These are phyloP conservation scores for Malassezia obtusa DNA, from an alignment of 1,284 basidiomycete genomes.

Conservation along the genomic window DNA sequence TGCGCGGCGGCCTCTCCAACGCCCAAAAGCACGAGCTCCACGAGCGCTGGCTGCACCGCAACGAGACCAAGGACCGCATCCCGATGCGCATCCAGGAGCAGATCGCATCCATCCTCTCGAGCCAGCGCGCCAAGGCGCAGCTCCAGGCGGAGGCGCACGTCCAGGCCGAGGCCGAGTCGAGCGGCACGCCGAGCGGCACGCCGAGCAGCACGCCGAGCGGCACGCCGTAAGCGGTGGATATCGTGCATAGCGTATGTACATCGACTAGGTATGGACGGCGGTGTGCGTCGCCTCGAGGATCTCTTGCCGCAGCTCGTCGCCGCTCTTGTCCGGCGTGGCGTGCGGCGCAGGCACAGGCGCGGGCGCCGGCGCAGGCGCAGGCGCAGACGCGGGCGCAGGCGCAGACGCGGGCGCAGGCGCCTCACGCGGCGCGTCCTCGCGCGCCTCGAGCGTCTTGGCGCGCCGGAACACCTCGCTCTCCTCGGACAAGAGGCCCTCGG, in stretches of 20 bases:
- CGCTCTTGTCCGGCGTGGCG: slow-evolving; percentile 15
- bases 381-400: too few relatives aligned
- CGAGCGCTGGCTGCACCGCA: background rate
- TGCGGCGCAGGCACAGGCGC: background rate
- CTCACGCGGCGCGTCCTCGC: background rate
- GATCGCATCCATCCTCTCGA: background rate
- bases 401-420: background rate
- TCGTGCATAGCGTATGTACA: too few relatives aligned
- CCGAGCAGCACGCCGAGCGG: too few relatives aligned
- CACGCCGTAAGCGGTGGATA: too few relatives aligned
- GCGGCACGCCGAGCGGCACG: too few relatives aligned
- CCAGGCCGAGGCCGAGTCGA: too few relatives aligned
- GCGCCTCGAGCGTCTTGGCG: slow-evolving; percentile 19
- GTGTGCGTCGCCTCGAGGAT: slow-evolving; percentile 15
- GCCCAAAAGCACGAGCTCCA: slow-evolving; percentile 29
- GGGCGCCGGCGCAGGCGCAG: too few relatives aligned
- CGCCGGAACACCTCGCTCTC: slow-evolving; percentile 38
- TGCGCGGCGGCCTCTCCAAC: slow-evolving; percentile 33
- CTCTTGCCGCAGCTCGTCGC: slow-evolving; percentile 31
- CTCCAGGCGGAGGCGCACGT: too few relatives aligned
- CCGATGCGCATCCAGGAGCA: background rate
- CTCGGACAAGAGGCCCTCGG: slow-evolving; percentile 30
- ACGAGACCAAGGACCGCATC: background rate
- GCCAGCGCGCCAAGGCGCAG: background rate
- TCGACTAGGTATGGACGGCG: background rate